These are phyloP conservation scores for Diaporthe sp. DNA, from an alignment of 2,329 filamentous ascomycete species.

Conservation along the genomic window DNA sequence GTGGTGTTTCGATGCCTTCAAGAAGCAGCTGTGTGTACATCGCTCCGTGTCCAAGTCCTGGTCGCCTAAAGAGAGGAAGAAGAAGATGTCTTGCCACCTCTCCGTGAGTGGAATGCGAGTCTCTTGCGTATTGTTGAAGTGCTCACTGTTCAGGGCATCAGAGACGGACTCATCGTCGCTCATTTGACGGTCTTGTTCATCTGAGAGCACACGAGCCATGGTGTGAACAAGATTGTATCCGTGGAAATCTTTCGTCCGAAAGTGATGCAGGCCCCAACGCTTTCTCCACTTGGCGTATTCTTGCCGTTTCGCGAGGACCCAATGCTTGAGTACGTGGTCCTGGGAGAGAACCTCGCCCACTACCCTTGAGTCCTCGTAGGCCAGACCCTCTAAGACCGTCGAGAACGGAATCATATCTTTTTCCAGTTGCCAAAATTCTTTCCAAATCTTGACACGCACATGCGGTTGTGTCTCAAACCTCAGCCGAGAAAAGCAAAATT, in stretches of 20 bases:
- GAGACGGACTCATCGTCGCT: not conserved
- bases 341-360: not conserved
- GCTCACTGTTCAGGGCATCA: not conserved
- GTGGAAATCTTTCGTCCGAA: not conserved
- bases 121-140: not conserved
- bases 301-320: not conserved
- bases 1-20: not conserved
- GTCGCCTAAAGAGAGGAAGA: rapidly evolving
- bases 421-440: not conserved
- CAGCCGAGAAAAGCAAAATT: not conserved
- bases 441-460: not conserved
- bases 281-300: not conserved
- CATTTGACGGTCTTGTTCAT: not conserved
- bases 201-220: not conserved
- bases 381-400: not conserved
- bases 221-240: not conserved
- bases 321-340: not conserved
- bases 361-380: not conserved
- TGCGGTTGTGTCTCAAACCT: not conserved
- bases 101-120: not conserved
- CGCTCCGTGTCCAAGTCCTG: not conserved
- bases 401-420: not conserved
- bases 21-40: not conserved
- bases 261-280: not conserved
- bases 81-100: not conserved